These are phyloP conservation scores for Acanthamoeba lenticulata DNA, from an alignment of 208 protist genomes.

Conservation along the genomic window DNA sequence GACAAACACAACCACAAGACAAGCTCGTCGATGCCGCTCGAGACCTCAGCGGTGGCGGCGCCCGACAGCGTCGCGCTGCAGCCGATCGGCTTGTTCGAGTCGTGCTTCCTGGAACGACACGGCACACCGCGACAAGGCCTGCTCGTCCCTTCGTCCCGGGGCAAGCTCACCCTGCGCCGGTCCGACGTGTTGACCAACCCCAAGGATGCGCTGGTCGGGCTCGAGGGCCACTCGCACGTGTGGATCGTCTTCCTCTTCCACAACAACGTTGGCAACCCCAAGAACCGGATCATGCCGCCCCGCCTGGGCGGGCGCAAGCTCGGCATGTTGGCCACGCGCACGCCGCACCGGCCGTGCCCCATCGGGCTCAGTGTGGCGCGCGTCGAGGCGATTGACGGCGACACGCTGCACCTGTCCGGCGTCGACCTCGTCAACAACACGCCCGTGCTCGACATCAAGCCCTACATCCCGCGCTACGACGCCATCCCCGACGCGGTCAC, in stretches of 20 bases:
- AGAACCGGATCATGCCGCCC: conserved; percentile 76
- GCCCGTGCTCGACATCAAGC: conserved; percentile 83
- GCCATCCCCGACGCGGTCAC: conserved; percentile 38
- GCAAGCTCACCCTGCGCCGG: conserved; percentile 47
- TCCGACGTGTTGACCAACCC: conserved; percentile 69
- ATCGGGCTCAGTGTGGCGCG: conserved; percentile 73
- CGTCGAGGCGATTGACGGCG: conserved; percentile 59
- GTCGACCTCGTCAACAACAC: conserved; percentile 80
- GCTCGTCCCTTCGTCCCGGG: conserved; percentile 68
- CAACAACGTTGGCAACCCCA: conserved; percentile 74
- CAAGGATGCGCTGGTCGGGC: conserved; percentile 78
- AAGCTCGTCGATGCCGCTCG: too few species aligned
- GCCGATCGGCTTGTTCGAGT: conserved; percentile 77
- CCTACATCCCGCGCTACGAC: conserved; percentile 79
- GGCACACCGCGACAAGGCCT: conserved; percentile 79
- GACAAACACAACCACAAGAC: not conserved
- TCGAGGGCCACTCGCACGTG: conserved; percentile 83
- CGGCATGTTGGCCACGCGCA: conserved; percentile 84
- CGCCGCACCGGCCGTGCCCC: conserved; percentile 84
- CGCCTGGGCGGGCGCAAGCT: conserved; percentile 77
- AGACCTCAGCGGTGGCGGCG: not conserved
- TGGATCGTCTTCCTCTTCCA: conserved; percentile 87
- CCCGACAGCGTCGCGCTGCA: not conserved
- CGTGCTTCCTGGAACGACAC: conserved; percentile 68
- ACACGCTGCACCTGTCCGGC: conserved; percentile 67